A percentile compares a stretch with the other conserved stretches of the same genome.
Conservation (phyloP, 2,329 filamentous ascomycete genomes). For the Neofusicoccum kwambonambiense region DNA sequence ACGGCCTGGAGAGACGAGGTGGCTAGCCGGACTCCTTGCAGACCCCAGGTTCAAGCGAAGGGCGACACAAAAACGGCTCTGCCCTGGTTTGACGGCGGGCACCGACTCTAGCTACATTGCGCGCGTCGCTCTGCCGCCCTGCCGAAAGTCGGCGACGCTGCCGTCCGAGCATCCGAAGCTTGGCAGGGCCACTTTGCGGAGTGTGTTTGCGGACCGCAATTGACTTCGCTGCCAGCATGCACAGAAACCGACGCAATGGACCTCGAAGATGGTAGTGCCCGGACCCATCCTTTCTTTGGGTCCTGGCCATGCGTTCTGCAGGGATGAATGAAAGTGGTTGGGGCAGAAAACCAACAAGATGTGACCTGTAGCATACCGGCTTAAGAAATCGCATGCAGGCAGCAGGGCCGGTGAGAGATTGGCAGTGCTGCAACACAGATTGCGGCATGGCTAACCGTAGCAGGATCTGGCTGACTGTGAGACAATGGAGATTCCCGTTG, state of each 20-base stretch:
- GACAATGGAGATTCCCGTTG: neutral
- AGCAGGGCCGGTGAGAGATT: constrained; percentile 15
- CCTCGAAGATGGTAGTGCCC: neutral
- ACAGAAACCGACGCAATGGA: neutral
- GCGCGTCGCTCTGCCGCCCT: constrained; percentile 5
- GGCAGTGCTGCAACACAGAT: constrained; percentile 9
- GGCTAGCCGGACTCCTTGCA: constrained; percentile 9
- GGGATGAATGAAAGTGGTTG: constrained; percentile 9
- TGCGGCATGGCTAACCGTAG: constrained; percentile 1
- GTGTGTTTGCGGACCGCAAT: neutral
- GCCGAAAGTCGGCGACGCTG: neutral
- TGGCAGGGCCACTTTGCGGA: constrained; percentile 7
- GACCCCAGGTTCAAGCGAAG: neutral
- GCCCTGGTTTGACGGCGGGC: neutral
- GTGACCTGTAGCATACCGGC: constrained; percentile 12
- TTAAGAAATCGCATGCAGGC: neutral
- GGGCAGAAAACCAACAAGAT: neutral
- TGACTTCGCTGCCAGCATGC: constrained; percentile 4
- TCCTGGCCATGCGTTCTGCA: constrained; percentile 6
- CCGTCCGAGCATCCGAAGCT: constrained; percentile 2
- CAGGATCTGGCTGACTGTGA: neutral
- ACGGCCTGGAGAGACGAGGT: neutral
- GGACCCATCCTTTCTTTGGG: neutral
- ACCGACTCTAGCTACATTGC: neutral
- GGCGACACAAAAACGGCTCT: constrained; percentile 6